Evolutionary conservation across 306 rosid species (phyloP), one percentile per base, ranked within the genome.

Genomic region (Echinosophora koreensis): DNA sequence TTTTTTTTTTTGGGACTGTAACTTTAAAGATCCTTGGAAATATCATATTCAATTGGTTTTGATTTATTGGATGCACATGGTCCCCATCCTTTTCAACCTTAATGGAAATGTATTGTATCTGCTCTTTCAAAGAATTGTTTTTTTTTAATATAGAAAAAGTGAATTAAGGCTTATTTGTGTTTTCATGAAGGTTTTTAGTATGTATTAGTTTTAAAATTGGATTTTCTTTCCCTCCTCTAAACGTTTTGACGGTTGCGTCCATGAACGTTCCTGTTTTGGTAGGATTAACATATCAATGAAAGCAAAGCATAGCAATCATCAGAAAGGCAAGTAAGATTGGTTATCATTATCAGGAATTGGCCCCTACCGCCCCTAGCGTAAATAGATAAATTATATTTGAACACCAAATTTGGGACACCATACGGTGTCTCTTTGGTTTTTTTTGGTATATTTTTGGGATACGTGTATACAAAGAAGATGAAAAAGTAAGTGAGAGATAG

Each of bases 241-340:
- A 64, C 11, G 14, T 44, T 44, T 44, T 44, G 50, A 44, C 50
- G 50, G 50, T 44, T 54, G n/a, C 61, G 0, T 3, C 5, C 8
- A 59, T 30, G 27, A 60, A 30, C 18, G 30, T 10, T 18, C 35
- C 52, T 34, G 35, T 30, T 37, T n/a, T 2, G 56, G 65, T 77
- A 12, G 47, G 35, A 54, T 27, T 8, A 14, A 59, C 64, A 35
- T 47, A 73, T 66, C 69, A 56, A 10, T 4, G 62, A 39, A 54
- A 47, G 76, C 47, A 49, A 38, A 49, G 62, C 17, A 63, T 81
- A 78, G 3, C 71, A 68, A 56, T 77, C 78, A 47, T 49, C 7
- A n/a, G 69, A 78, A 72, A 35, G 55, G 78, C n/a, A 37, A 5
- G 49, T 67, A 63, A 57, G 56, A 38, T 51, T 69, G 34, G 3